phyloP scores from a whole-genome alignment of 2,329 filamentous ascomycete species.

The Penicillium sp. region DNA sequence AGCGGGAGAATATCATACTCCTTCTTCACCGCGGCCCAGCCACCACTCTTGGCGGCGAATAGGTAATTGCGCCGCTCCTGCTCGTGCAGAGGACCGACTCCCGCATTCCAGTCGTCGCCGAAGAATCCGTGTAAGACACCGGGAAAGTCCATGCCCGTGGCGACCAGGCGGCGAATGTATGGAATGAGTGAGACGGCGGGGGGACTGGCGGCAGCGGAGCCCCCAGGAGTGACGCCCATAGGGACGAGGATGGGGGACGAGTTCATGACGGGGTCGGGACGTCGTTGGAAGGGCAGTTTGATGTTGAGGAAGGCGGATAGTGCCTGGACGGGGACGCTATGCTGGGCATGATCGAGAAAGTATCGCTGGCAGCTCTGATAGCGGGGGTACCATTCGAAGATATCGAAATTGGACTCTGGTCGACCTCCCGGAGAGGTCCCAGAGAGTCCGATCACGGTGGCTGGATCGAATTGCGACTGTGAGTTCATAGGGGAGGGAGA shows the following conservation, averaged over 20 bases:
- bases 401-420: conserved; percentile 48
- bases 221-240: conserved; percentile 13
- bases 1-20: conserved; percentile 82
- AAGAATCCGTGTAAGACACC: conserved; percentile 92
- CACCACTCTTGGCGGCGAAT: conserved; percentile 88
- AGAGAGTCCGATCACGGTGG: conserved; percentile 33
- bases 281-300: conserved; percentile 75
- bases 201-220: conserved; percentile 32
- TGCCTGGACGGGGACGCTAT: conserved; percentile 74
- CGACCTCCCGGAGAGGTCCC: conserved; percentile 30
- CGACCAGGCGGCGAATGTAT: conserved; percentile 82
- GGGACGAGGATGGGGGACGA: conserved; percentile 25
- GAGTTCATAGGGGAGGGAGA: conserved; percentile 24
- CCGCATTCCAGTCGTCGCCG: conserved; percentile 81
- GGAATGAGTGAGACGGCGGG: conserved; percentile 66
- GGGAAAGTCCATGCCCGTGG: conserved; percentile 82
- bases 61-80: conserved; percentile 89
- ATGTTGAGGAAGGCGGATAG: conserved; percentile 91
- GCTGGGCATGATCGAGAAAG: conserved; percentile 87
- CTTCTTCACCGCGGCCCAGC: conserved; percentile 81
- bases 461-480: conserved; percentile 31
- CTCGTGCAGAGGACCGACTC: conserved; percentile 77
- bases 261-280: conserved; percentile 44
- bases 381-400: conserved; percentile 87
- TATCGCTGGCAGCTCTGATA: conserved; percentile 86